Evolutionary conservation across 2,329 filamentous ascomycete genomes (phyloP).

Genomic region (Emmonsiellopsis sp.): DNA sequence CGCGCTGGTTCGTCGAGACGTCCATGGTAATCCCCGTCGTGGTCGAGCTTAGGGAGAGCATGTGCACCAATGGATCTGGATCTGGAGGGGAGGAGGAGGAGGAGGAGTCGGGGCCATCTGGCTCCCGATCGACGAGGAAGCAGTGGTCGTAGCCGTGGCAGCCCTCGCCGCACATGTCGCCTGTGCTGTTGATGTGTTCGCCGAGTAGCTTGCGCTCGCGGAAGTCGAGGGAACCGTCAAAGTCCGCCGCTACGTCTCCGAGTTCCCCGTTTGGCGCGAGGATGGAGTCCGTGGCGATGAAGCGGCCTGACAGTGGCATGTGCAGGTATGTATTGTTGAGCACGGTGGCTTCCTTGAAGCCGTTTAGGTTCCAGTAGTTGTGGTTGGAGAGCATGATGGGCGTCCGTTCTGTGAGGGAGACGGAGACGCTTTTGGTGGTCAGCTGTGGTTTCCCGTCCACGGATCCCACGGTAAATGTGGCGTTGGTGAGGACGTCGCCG

Average conservation of each 20-base stretch:
- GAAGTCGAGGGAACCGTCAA: constrained; percentile 46
- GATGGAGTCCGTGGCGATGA: constrained; percentile 46
- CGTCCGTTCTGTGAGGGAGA: constrained; percentile 36
- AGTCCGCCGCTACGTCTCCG: constrained; percentile 64
- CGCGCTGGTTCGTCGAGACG: constrained; percentile 72
- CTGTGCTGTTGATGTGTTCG: constrained; percentile 52
- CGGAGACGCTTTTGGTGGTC: constrained; percentile 35
- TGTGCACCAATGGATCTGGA: constrained; percentile 27
- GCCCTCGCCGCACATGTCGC: constrained; percentile 61
- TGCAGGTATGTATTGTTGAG: constrained; percentile 35
- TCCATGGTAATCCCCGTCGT: constrained; percentile 74
- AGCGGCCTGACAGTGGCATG: constrained; percentile 36
- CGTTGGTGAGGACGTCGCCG: constrained; percentile 37
- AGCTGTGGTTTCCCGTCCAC: constrained; percentile 26
- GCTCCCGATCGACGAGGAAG: constrained; percentile 37
- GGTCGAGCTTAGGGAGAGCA: constrained; percentile 56
- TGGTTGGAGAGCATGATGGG: constrained; percentile 45
- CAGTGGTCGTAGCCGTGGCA: constrained; percentile 74
- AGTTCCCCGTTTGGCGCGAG: constrained; percentile 69
- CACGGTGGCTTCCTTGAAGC: constrained; percentile 34
- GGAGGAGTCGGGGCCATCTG: constrained; percentile 14
- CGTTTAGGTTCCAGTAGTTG: constrained; percentile 44
- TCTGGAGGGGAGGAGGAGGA: constrained; percentile 11
- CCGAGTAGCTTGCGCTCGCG: constrained; percentile 70
- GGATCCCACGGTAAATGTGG: constrained; percentile 34